phyloP scores from a whole-genome alignment of 2,329 filamentous ascomycete genomes.

The Sclerotinia minor region DNA sequence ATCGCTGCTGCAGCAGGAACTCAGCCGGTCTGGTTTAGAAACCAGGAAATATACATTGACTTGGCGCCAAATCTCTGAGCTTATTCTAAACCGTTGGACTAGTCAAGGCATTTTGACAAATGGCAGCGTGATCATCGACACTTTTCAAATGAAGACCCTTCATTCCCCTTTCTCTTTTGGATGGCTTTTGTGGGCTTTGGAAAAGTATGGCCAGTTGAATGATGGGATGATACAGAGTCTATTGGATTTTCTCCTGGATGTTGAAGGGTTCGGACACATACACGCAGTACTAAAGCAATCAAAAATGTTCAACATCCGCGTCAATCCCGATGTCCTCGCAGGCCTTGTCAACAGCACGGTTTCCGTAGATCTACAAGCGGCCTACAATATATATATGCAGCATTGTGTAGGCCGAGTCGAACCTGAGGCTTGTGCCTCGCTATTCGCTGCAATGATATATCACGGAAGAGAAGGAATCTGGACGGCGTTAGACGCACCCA shows the following conservation, averaged over 20 bases:
- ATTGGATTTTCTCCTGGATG: slow-evolving; percentile 13
- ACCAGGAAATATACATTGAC: slow-evolving; percentile 12
- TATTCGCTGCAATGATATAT: slow-evolving; percentile 34
- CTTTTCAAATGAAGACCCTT: slow-evolving; percentile 1
- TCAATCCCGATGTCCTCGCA: neutral
- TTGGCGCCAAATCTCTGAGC: slow-evolving; percentile 15
- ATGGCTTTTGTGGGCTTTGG: slow-evolving; percentile 1
- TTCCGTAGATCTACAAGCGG: neutral
- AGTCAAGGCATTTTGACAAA: slow-evolving; percentile 27
- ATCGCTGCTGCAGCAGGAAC: slow-evolving; percentile 6
- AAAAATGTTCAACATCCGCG: neutral
- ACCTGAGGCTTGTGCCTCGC: slow-evolving; percentile 24
- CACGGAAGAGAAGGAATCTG: slow-evolving; percentile 30
- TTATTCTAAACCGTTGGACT: slow-evolving; percentile 34
- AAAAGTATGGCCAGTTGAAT: slow-evolving; percentile 23
- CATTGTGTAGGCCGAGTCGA: slow-evolving; percentile 25
- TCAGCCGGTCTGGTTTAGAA: neutral
- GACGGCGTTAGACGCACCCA: slow-evolving; percentile 31
- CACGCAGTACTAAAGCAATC: slow-evolving; percentile 10
- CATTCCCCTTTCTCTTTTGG: neutral
- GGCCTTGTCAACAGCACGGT: slow-evolving; percentile 5
- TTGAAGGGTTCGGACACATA: neutral
- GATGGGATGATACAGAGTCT: slow-evolving; percentile 27
- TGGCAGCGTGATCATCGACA: slow-evolving; percentile 23
- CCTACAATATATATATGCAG: slow-evolving; percentile 21